Conservation (phyloP, 148 eudicot species). For the Rhododendron williamsianum region DNA sequence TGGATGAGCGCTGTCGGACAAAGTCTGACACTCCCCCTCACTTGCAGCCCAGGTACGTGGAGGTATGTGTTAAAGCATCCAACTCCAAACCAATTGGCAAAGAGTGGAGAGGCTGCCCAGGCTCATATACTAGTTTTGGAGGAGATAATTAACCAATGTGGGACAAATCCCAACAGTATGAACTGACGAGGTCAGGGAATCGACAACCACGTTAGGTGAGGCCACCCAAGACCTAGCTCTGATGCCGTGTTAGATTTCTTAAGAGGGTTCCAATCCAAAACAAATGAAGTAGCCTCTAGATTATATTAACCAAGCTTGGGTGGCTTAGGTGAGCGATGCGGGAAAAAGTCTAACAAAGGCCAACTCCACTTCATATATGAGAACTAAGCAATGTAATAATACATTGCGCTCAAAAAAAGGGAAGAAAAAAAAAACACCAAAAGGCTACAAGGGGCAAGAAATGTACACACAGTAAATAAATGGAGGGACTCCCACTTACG, state of each 20-base stretch:
- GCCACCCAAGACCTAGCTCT: too few species aligned
- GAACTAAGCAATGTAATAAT: background rate
- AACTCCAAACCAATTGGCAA: too few species aligned
- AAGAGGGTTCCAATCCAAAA: background rate
- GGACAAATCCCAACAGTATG: background rate
- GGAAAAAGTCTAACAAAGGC: background rate
- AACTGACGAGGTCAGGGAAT: background rate
- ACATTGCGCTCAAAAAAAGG: background rate
- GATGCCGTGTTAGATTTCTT: background rate
- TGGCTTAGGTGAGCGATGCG: background rate
- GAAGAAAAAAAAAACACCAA: background rate
- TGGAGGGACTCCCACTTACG: background rate
- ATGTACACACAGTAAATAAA: background rate
- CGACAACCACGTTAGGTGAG: background rate
- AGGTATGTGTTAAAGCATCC: too few species aligned
- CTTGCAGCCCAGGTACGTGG: too few species aligned
- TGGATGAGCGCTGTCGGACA: background rate
- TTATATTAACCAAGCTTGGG: too few species aligned
- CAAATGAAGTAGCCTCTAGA: background rate
- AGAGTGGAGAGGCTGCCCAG: too few species aligned
- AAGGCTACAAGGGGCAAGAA: background rate
- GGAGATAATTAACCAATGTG: too few species aligned
- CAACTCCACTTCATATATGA: background rate
- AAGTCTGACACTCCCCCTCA: too few species aligned
- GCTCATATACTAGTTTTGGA: too few species aligned